These are phyloP conservation scores for Colletotrichum phormii DNA, from an alignment of 2,329 filamentous ascomycete species.

Conservation along the genomic window DNA sequence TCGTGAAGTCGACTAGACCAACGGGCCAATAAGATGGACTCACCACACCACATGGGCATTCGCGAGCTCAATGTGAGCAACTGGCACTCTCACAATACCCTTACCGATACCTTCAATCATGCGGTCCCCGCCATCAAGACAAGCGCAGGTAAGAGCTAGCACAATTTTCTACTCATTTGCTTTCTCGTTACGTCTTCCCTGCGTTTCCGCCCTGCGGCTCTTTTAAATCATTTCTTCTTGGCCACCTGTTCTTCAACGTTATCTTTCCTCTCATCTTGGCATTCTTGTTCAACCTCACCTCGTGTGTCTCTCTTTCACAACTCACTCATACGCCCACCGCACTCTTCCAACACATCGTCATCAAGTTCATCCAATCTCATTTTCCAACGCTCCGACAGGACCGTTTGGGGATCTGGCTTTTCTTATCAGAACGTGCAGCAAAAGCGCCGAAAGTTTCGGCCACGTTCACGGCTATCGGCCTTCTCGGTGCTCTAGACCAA, in stretches of 20 bases:
- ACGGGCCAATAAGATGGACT: conserved; percentile 48
- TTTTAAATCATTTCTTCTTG: background rate
- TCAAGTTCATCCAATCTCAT: conserved; percentile 8
- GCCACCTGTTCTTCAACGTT: conserved; percentile 2
- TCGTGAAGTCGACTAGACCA: background rate
- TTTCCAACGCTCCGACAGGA: conserved; percentile 9
- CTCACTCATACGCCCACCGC: background rate
- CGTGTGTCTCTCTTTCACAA: background rate
- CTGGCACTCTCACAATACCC: conserved; percentile 56
- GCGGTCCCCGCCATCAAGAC: conserved; percentile 68
- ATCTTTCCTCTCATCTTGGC: conserved; percentile 4
- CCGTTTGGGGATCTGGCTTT: conserved; percentile 2
- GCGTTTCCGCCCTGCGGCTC: conserved; percentile 3
- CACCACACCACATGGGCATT: conserved; percentile 51
- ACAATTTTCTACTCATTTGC: conserved; percentile 15
- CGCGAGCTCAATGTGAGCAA: conserved; percentile 63
- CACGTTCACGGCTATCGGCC: conserved; percentile 6
- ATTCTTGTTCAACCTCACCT: background rate
- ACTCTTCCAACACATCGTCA: background rate
- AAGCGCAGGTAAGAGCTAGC: conserved; percentile 67
- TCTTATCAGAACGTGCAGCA: conserved; percentile 36
- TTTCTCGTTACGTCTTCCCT: conserved; percentile 14
- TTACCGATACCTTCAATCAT: conserved; percentile 65
- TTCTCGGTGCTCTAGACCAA: background rate
- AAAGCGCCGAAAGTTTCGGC: conserved; percentile 13